phyloP scores from a whole-genome alignment of 768 basidiomycete species.

The Suillus placidus region DNA sequence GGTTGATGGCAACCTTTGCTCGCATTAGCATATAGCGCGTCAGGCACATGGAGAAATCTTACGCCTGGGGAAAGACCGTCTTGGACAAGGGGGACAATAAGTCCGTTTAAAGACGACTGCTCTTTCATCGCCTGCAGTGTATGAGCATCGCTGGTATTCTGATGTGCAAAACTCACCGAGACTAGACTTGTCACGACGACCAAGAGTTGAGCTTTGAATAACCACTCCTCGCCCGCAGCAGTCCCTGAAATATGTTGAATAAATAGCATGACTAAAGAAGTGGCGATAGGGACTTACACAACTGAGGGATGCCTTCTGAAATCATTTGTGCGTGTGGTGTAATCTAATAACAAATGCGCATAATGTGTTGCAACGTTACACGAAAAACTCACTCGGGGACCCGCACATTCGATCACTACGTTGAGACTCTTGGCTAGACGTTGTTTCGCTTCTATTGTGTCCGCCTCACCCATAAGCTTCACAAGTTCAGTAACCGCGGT shows the following conservation, averaged over 20 bases:
- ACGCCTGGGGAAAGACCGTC: slow-evolving; percentile 65
- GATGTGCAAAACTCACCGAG: slow-evolving; percentile 48
- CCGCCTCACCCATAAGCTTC: slow-evolving; percentile 69
- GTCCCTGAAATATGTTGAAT: slow-evolving; percentile 53
- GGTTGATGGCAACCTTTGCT: slow-evolving; percentile 58
- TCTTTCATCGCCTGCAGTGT: slow-evolving; percentile 63
- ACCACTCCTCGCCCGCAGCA: slow-evolving; percentile 64
- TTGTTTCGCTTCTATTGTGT: slow-evolving; percentile 76
- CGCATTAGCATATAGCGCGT: not conserved
- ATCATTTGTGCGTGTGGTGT: slow-evolving; percentile 65
- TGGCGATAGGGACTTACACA: slow-evolving; percentile 55
- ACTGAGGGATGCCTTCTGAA: slow-evolving; percentile 61
- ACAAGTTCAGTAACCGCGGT: slow-evolving; percentile 65
- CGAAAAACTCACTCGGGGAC: slow-evolving; percentile 33
- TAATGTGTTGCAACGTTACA: not conserved
- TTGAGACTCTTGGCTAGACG: slow-evolving; percentile 72
- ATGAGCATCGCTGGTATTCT: slow-evolving; percentile 2
- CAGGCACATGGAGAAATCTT: slow-evolving; percentile 20
- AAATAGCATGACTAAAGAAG: slow-evolving; percentile 9
- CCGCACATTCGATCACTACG: slow-evolving; percentile 60
- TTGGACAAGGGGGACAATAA: slow-evolving; percentile 66
- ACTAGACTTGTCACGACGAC: slow-evolving; percentile 71
- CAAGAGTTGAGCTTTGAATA: slow-evolving; percentile 73
- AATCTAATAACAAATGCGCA: slow-evolving; percentile 48
- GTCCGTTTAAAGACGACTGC: slow-evolving; percentile 55